These are phyloP conservation scores for Chiua virens DNA, from an alignment of 768 basidiomycete species.

Conservation along the genomic window DNA sequence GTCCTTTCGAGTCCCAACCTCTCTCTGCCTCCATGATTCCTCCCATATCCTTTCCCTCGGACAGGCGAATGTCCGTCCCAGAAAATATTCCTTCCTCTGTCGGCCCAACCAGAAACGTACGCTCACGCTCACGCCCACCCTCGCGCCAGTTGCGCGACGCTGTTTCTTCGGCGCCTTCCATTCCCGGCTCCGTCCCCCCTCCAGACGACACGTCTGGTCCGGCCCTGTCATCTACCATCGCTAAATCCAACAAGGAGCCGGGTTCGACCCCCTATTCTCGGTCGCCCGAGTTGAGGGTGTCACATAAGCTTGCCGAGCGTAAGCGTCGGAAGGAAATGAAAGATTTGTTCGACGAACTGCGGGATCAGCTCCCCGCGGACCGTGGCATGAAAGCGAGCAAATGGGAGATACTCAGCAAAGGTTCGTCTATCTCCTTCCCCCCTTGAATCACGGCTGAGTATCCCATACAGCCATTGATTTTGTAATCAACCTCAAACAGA, in stretches of 20 bases:
- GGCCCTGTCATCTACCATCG: slow-evolving; percentile 33
- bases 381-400: slow-evolving; percentile 96
- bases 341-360: slow-evolving; percentile 93
- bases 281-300: slow-evolving; percentile 90
- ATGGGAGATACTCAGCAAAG: slow-evolving; percentile 98
- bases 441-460: slow-evolving; percentile 1
- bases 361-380: slow-evolving; percentile 90
- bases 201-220: slow-evolving; percentile 44
- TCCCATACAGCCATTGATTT: slow-evolving; percentile 76
- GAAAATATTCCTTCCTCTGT: slow-evolving; percentile 49
- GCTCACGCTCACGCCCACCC: slow-evolving; percentile 70
- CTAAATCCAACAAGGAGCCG: slow-evolving; percentile 46
- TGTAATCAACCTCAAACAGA: slow-evolving; percentile 74
- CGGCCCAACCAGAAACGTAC: slow-evolving; percentile 52
- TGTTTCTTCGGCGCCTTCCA: slow-evolving; percentile 40
- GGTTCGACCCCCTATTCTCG: slow-evolving; percentile 86
- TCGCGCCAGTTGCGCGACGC: slow-evolving; percentile 55
- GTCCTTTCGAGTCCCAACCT: slow-evolving; percentile 51
- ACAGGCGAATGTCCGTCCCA: slow-evolving; percentile 79
- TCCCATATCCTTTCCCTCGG: slow-evolving; percentile 55
- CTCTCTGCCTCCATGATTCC: slow-evolving; percentile 52
- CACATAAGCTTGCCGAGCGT: slow-evolving; percentile 96
- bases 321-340: slow-evolving; percentile 99
- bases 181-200: slow-evolving; percentile 34
- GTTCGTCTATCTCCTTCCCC: slow-evolving; percentile 39